phyloP scores from a whole-genome alignment of 2,329 filamentous ascomycete species.

The Clonostachys byssicola region DNA sequence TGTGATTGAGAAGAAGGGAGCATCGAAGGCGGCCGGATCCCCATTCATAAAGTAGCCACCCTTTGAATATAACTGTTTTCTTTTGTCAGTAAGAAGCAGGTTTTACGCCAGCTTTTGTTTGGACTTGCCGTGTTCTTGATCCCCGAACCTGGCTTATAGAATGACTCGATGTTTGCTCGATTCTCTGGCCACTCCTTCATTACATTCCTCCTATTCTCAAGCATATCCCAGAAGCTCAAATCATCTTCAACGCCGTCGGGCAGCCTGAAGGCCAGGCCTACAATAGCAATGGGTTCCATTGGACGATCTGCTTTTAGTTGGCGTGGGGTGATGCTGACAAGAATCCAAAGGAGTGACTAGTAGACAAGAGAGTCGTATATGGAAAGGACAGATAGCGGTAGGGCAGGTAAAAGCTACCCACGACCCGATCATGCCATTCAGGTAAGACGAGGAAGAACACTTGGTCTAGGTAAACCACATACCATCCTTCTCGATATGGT shows the following conservation, averaged over 20 bases:
- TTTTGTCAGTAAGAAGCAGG: background rate
- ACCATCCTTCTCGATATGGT: too few species aligned
- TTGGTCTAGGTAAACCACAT: too few species aligned
- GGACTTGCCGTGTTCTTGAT: slow-evolving; percentile 8
- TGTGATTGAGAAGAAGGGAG: slow-evolving; percentile 48
- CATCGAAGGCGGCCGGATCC: slow-evolving; percentile 43
- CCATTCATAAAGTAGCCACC: slow-evolving; percentile 32
- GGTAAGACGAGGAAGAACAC: too few species aligned
- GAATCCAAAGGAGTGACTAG: too few species aligned
- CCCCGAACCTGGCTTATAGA: slow-evolving; percentile 11
- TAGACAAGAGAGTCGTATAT: too few species aligned
- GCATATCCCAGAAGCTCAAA: slow-evolving; percentile 22
- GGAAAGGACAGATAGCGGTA: too few species aligned
- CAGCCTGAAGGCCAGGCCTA: slow-evolving; percentile 30
- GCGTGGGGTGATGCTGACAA: too few species aligned
- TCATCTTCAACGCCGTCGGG: slow-evolving; percentile 24
- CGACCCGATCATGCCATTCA: too few species aligned
- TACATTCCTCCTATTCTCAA: slow-evolving; percentile 19
- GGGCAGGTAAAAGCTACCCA: too few species aligned
- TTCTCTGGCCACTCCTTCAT: slow-evolving; percentile 22
- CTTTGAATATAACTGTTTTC: background rate
- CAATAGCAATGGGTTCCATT: slow-evolving; percentile 17
- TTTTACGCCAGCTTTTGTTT: too few species aligned
- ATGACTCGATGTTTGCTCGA: slow-evolving; percentile 14
- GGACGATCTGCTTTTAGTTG: too few species aligned